Evolutionary conservation across 2,329 filamentous ascomycete genomes (phyloP).

Genomic region (Chrysoporthe puriensis): DNA sequence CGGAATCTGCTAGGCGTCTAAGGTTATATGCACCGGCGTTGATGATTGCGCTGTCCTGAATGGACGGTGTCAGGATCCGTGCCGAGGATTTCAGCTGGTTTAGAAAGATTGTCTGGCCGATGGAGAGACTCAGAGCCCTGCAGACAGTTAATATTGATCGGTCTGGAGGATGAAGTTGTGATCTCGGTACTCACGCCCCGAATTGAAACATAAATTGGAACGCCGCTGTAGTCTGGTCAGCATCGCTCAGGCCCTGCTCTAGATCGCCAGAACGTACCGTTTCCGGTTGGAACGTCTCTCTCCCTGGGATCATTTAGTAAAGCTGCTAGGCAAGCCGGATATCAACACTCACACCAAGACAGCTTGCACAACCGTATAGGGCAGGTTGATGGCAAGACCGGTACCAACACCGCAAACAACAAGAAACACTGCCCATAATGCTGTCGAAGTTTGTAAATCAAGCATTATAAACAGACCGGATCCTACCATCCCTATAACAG

Average conservation of each 20-base stretch:
- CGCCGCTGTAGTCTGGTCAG: not conserved
- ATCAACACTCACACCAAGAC: not conserved
- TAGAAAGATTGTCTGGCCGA: not conserved
- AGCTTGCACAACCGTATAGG: not conserved
- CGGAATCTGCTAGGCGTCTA: not conserved
- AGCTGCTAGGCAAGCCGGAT: not conserved
- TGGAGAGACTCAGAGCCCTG: not conserved
- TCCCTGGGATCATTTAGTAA: not conserved
- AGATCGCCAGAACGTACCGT: not conserved
- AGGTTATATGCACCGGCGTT: conserved; percentile 12
- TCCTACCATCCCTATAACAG: not conserved
- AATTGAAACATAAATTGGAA: conserved; percentile 3
- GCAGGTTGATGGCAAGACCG: conserved; percentile 4
- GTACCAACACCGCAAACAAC: conserved; percentile 5
- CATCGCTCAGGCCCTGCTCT: too few species aligned
- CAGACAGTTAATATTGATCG: not conserved
- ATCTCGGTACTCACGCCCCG: not conserved
- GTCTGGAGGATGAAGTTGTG: too few species aligned
- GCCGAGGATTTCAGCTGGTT: not conserved
- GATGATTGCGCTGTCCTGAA: not conserved
- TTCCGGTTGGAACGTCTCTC: not conserved
- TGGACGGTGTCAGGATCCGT: not conserved
- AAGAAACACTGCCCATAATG: not conserved
- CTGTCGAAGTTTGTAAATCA: not conserved
- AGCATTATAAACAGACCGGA: conserved; percentile 4